These are phyloP conservation scores for Phytopythium oedochilum DNA, from an alignment of 352 stramenopile genomes.

Conservation along the genomic window DNA sequence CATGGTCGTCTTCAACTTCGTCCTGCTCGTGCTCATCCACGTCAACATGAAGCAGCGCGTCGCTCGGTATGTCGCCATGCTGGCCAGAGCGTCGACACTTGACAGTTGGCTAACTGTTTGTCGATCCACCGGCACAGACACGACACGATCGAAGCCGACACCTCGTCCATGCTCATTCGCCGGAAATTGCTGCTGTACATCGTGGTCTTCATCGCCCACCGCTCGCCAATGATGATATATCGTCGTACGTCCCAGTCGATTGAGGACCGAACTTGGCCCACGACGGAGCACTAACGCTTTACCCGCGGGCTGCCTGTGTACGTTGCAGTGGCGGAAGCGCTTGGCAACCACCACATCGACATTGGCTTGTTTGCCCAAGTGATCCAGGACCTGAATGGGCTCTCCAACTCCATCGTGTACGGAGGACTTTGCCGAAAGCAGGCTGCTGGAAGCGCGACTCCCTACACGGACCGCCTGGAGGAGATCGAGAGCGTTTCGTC, in stretches of 20 bases:
- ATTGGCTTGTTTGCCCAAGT: conserved; percentile 48
- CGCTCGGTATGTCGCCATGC: conserved; percentile 19
- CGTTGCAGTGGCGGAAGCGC: conserved; percentile 12
- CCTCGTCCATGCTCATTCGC: conserved; percentile 64
- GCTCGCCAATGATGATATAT: conserved; percentile 70
- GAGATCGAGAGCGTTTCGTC: conserved; percentile 44
- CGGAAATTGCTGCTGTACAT: conserved; percentile 71
- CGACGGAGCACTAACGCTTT: too few relatives aligned
- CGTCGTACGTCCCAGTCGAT: conserved; percentile 49
- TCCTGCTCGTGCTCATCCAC: conserved; percentile 57
- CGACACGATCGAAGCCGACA: conserved; percentile 57
- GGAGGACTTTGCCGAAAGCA: conserved; percentile 47
- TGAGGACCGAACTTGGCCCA: too few relatives aligned
- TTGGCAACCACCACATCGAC: conserved; percentile 6
- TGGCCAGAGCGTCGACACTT: neutral
- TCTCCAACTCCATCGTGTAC: conserved; percentile 74
- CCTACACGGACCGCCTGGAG: conserved; percentile 13
- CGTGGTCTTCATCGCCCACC: conserved; percentile 61
- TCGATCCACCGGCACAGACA: conserved; percentile 21
- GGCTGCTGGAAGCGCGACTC: neutral
- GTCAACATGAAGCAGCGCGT: conserved; percentile 63
- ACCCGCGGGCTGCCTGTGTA: too few relatives aligned
- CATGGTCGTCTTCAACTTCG: conserved; percentile 70
- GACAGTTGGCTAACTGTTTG: neutral
- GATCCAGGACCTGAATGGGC: conserved; percentile 60